These are phyloP conservation scores for Tricladium varicosporioides DNA, from an alignment of 2,329 filamentous ascomycete species.

Conservation along the genomic window DNA sequence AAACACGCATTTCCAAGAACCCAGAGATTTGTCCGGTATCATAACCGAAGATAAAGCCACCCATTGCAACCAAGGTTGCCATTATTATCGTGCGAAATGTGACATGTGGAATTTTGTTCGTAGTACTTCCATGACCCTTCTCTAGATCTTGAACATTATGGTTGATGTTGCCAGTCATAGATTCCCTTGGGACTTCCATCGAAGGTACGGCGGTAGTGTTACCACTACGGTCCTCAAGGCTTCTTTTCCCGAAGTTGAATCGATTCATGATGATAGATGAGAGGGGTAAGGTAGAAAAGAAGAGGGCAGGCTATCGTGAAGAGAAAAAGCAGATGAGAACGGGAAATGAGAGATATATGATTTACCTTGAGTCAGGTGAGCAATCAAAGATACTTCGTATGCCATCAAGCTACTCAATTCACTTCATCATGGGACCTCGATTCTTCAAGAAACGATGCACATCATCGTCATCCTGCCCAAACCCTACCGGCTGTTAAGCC, in stretches of 20 bases:
- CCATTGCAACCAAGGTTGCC: constrained; percentile 27
- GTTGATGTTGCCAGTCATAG: constrained; percentile 2
- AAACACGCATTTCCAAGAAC: constrained; percentile 61
- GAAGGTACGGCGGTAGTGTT: constrained; percentile 8
- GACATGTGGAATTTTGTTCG: constrained; percentile 7
- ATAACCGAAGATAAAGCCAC: constrained; percentile 35
- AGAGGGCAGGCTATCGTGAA: background rate
- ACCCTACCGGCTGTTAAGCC: no score
- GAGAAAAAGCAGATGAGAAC: background rate
- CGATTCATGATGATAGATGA: constrained; percentile 6
- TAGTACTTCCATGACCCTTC: constrained; percentile 7
- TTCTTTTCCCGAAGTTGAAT: constrained; percentile 11
- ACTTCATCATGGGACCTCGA: background rate
- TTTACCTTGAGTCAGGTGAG: background rate
- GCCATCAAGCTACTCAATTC: background rate
- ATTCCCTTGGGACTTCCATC: constrained; percentile 5
- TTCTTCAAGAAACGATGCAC: no score
- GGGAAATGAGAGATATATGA: background rate
- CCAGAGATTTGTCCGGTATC: constrained; percentile 45
- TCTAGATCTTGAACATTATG: background rate
- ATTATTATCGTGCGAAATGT: constrained; percentile 25
- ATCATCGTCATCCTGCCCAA: no score
- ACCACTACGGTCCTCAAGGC: constrained; percentile 8
- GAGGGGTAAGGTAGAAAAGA: background rate
- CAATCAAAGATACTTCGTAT: background rate